Conservation (phyloP, 345 rosid species). For the Eucalyptus sp. region DNA sequence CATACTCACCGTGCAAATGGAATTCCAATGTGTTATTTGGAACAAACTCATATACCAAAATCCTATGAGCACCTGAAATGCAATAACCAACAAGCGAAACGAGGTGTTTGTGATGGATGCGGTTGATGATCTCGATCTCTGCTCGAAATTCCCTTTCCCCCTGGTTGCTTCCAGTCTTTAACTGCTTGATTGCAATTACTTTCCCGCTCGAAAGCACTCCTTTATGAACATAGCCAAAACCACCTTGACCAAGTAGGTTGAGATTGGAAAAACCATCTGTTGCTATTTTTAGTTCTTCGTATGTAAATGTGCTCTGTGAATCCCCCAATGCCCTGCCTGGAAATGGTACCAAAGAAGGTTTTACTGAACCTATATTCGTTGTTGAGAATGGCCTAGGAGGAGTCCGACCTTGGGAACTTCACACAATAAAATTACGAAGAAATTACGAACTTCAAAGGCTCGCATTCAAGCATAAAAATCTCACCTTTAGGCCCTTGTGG, state of each 20-base stretch:
- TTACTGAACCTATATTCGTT: too few species aligned
- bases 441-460: neutral
- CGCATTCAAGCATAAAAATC: neutral
- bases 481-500: slow-evolving; percentile 9
- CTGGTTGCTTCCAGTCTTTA: slow-evolving; percentile 49
- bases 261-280: neutral
- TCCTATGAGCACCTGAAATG: slow-evolving; percentile 15
- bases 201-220: slow-evolving; percentile 49
- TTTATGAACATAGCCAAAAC: slow-evolving; percentile 55
- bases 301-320: neutral
- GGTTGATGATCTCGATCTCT: slow-evolving; percentile 44
- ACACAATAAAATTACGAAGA: neutral
- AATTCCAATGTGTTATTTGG: neutral
- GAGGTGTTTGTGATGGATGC: slow-evolving; percentile 57
- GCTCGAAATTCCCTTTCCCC: slow-evolving; percentile 59
- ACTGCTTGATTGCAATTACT: slow-evolving; percentile 49
- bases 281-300: neutral
- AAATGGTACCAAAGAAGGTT: too few species aligned
- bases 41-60: neutral
- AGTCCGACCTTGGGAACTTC: neutral
- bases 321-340: neutral
- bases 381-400: neutral
- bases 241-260: neutral
- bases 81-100: slow-evolving; percentile 62
- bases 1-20: neutral